A percentile compares a stretch with the other conserved stretches of the same genome.
Evolutionary conservation across 345 rosid species (phyloP).

Genomic region (Syzygium oleosum): DNA sequence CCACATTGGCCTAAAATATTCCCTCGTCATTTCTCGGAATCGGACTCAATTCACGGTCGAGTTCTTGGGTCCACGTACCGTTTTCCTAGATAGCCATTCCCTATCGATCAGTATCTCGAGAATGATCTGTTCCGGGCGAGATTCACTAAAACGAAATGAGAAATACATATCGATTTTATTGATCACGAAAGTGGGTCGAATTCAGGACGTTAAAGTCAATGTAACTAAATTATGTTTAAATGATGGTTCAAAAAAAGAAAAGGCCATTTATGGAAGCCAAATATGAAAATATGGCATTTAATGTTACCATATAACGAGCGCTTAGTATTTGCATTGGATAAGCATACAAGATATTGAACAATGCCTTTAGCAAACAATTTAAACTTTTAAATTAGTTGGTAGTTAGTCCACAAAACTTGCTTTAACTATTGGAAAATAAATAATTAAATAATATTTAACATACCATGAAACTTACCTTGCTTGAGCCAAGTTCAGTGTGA

Average conservation of each 20-base stretch:
- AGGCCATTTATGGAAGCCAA: background rate
- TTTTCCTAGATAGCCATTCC: no score
- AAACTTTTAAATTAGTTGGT: background rate
- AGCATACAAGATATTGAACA: background rate
- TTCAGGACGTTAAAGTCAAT: no score
- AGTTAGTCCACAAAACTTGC: background rate
- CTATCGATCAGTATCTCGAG: no score
- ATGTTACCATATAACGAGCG: background rate
- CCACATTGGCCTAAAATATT: no score
- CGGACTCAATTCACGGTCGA: fast-evolving
- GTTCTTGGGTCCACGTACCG: fast-evolving
- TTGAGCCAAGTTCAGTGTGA: background rate
- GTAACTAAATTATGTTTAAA: background rate
- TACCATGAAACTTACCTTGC: background rate
- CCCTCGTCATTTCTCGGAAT: no score
- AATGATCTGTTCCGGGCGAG: no score
- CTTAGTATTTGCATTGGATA: background rate
- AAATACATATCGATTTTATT: no score
- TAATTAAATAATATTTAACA: background rate
- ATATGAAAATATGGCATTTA: background rate
- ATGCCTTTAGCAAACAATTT: background rate
- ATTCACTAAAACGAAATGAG: no score
- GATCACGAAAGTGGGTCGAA: no score
- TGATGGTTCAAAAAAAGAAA: background rate
- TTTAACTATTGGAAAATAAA: background rate